Evolutionary conservation across 148 eudicot species (phyloP), one percentile per base, ranked within the genome.

Genomic region (Fagopyrum tataricum): DNA sequence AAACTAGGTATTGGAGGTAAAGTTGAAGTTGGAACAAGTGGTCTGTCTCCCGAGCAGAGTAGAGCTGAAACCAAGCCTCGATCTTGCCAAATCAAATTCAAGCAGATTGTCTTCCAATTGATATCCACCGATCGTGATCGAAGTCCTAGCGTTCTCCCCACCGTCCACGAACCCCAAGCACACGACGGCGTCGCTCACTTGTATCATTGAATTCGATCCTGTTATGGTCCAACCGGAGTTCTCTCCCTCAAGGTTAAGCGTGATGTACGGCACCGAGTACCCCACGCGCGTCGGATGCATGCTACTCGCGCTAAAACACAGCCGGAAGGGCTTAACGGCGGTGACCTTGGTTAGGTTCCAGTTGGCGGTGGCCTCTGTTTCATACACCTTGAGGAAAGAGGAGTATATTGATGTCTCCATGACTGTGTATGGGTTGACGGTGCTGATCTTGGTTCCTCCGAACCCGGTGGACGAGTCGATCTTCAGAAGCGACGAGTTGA

Each of bases 381-480:
- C 55, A 31, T 81, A 86, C 0, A 76, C 76, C 5, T 44, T 24
- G 0, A 83, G 79, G 6, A 88, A 39, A 0, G 86, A 80, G 0
- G 73, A 82, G 83, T 77, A 89, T 26, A 91, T 83, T 0, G 91
- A 89, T 1, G 74, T 59, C n/a, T 91, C 81, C 26, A 91, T 15
- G 0, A 86, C 77, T 0, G 94, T 89, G 88, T 89, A 91, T 0
- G 91, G 90, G 62, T 84, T 71, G 0, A 87, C 84, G 0, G 91
- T 88, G 80, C 96, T 91, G 62, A 91, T 88, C 52, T 91, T 91
- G 0, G 91, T 88, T 3, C 96, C 96, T 0, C 96, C 91, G 15
- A 78, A 52, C 4, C 96, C 96, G 26, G 84, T 70, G 1, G 26
- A 51, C 7, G 70, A 26, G 26, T 84, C 79, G 10, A 87, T 85